Percentiles rank a stretch among this genome's conserved stretches.
Evolutionary conservation across 305 asterid genomes (phyloP).

Genomic region (Fraxinus angustifolia): DNA sequence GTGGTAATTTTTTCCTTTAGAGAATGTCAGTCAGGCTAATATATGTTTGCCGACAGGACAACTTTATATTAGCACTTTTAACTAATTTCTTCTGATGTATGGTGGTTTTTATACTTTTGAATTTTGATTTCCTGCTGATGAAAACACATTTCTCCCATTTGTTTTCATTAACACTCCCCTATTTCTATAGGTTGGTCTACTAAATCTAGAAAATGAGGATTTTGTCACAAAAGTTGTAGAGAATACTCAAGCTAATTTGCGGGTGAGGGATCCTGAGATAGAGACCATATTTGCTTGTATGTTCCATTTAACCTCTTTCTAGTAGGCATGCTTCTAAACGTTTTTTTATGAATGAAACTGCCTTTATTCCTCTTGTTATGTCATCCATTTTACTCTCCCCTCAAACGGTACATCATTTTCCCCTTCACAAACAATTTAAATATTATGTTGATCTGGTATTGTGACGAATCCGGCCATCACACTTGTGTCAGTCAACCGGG

Average conservation of each 20-base stretch:
- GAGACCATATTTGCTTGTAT: slow-evolving; percentile 16
- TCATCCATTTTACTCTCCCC: neutral
- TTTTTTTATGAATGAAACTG: neutral
- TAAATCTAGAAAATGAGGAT: slow-evolving; percentile 93
- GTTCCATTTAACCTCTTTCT: neutral
- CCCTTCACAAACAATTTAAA: neutral
- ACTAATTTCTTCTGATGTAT: neutral
- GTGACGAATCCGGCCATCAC: neutral
- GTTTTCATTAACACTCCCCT: slow-evolving; percentile 19
- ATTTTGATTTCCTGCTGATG: slow-evolving; percentile 10
- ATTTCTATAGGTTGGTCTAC: slow-evolving; percentile 70
- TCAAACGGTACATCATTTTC: neutral
- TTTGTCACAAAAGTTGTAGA: slow-evolving; percentile 69
- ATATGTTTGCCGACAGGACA: neutral
- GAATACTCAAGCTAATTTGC: slow-evolving; percentile 59
- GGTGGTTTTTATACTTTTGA: neutral
- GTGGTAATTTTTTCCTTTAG: neutral
- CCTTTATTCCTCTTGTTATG: neutral
- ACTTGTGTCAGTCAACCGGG: neutral
- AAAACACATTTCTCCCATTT: slow-evolving; percentile 1
- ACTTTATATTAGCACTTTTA: neutral
- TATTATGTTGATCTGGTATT: neutral
- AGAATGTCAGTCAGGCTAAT: neutral
- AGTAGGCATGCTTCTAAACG: slow-evolving; percentile 7
- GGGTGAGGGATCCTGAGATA: slow-evolving; percentile 48